These are phyloP conservation scores for Russula compacta DNA, from an alignment of 768 basidiomycete genomes.

Conservation along the genomic window DNA sequence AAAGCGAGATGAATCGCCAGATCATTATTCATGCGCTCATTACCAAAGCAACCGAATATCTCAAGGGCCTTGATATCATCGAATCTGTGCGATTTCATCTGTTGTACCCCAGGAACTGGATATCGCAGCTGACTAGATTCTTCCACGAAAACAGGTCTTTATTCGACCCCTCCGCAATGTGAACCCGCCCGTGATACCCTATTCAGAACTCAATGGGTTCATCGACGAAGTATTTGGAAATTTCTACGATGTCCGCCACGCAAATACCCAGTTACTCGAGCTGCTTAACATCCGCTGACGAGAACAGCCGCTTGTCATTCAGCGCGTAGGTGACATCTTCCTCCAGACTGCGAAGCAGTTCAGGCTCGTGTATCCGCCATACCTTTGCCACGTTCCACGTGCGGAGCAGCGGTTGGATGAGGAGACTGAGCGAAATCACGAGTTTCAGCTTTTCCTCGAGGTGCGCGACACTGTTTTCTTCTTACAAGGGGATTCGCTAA, in stretches of 20 bases:
- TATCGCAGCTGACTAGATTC: constrained; percentile 35
- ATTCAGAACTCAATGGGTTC: constrained; percentile 62
- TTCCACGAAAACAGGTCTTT: constrained; percentile 34
- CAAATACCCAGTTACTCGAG: constrained; percentile 75
- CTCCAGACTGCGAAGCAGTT: constrained; percentile 83
- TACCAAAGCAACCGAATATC: constrained; percentile 79
- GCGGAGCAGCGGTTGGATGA: constrained; percentile 85
- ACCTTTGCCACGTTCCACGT: constrained; percentile 73
- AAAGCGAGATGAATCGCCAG: constrained; percentile 77
- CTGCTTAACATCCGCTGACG: constrained; percentile 76
- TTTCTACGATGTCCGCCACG: constrained; percentile 76
- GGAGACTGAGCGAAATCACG: constrained; percentile 71
- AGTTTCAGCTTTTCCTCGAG: constrained; percentile 81
- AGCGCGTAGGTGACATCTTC: constrained; percentile 83
- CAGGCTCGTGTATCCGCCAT: constrained; percentile 75
- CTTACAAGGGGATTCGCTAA: neutral
- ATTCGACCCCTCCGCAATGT: constrained; percentile 45
- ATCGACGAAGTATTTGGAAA: constrained; percentile 89
- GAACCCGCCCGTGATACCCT: constrained; percentile 46
- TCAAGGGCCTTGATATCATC: constrained; percentile 77
- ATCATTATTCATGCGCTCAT: constrained; percentile 85
- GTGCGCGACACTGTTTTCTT: constrained; percentile 31
- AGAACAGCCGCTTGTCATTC: constrained; percentile 77
- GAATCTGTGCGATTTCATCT: constrained; percentile 46
- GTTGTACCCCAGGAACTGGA: constrained; percentile 28